Base-by-base conservation (phyloP, 257 asterid species). In the Petunia secreta region DNA sequence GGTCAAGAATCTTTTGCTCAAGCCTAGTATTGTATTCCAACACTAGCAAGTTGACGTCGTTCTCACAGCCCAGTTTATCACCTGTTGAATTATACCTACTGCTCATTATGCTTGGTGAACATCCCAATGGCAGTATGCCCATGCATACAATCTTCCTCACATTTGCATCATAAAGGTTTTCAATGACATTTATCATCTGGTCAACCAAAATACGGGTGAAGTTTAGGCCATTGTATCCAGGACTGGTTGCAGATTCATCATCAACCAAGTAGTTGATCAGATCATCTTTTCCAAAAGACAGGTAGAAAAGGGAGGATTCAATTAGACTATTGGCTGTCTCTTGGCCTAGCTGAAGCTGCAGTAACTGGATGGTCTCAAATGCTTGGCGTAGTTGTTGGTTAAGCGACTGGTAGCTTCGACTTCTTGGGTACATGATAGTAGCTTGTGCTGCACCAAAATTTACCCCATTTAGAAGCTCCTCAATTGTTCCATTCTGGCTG, bases 201-300 rank as follows among this genome's bases (percentile, higher is more conserved):
- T 79, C 79, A 5, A 83, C 92, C 78, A 91, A 64, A 53, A 91
- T 84, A 63, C 59, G 86, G 6, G 88, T 85, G 81, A 81, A 60
- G 25, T 48, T 67, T 34, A 71, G 34, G 44, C 77, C 60, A 34
- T 34, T 1, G 34, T 48, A 48, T 71, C 77, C 77, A 15, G 55
- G 67, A 13, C 74, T 75, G 5, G 34, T 81, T 55, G 53, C 14
- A 3, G 85, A 78, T 2, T 86, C 81, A 83, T 71, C 83, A 40
- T 75, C 44, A 52, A 84, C 82, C 54, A 91, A 78, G 90, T 86
- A 83, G 11, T 81, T 59, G 40, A 85, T 82, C 81, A 86, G 82
- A 80, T 91, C 96, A 4, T 91, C 94, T 83, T 91, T 91, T 5
- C 96, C 96, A 6, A 91, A 85, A 0, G 94, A 90, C 81, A 88